These are phyloP conservation scores for Paspalum vaginatum DNA, from an alignment of 176 grass and related monocot species.

Conservation along the genomic window DNA sequence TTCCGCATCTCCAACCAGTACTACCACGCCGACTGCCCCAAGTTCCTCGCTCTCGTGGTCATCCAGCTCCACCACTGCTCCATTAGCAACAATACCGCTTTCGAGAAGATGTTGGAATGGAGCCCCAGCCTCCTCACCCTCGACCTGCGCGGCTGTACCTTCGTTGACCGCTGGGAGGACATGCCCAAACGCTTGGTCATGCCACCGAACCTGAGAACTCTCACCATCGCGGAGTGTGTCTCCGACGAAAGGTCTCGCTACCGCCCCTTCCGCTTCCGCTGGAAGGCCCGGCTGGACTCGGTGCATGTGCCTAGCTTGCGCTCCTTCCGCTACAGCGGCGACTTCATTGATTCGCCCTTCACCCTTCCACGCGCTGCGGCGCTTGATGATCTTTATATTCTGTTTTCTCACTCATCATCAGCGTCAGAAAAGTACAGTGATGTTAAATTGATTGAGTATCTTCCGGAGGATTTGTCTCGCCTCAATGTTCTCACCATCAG, in stretches of 20 bases:
- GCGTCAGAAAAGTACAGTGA: not conserved
- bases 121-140: conserved; percentile 56
- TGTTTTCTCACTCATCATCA: accelerated
- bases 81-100: not conserved
- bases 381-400: not conserved
- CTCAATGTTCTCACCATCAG: not conserved
- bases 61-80: conserved; percentile 42
- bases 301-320: conserved; percentile 25
- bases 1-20: conserved; percentile 12
- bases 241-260: too few species aligned
- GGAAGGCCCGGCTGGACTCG: not conserved
- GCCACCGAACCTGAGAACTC: conserved; percentile 26
- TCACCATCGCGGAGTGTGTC: conserved; percentile 47
- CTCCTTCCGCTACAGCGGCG: not conserved
- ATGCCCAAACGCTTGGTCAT: too few species aligned
- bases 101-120: conserved; percentile 38
- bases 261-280: too few species aligned
- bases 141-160: conserved; percentile 35
- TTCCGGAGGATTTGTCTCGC: not conserved
- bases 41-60: conserved; percentile 40
- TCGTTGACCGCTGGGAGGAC: not conserved
- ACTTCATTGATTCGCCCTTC: not conserved
- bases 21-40: not conserved
- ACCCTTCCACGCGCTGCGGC: not conserved
- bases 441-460: not conserved